Conservation (phyloP, 257 asterid species). For the Solanum neorickii region DNA sequence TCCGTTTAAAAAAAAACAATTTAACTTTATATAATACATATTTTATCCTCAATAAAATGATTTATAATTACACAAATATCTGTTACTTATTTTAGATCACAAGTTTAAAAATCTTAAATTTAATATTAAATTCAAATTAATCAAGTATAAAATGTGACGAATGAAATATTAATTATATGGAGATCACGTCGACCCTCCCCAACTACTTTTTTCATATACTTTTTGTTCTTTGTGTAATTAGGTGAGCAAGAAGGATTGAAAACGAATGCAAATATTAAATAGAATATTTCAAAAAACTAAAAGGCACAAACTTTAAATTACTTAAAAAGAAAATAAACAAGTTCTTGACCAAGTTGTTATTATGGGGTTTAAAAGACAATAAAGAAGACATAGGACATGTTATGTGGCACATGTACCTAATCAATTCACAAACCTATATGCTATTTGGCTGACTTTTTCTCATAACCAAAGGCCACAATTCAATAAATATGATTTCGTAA, state of each 20-base stretch:
- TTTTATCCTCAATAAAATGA: too few species aligned
- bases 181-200: background rate
- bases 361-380: background rate
- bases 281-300: background rate
- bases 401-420: background rate
- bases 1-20: rapidly evolving
- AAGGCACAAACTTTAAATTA: background rate
- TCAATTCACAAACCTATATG: background rate
- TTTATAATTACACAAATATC: background rate
- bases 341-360: background rate
- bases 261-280: background rate
- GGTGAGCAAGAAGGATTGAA: background rate
- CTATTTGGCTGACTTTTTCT: background rate
- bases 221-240: background rate
- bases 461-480: background rate
- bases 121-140: rapidly evolving
- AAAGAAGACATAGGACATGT: background rate
- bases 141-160: too few species aligned
- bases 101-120: too few species aligned
- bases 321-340: background rate
- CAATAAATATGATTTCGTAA: rapidly evolving
- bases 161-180: background rate
- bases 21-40: background rate
- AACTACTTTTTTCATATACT: background rate
- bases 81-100: background rate